Conservation (phyloP, 768 basidiomycete genomes). For the Suillus discolor region DNA sequence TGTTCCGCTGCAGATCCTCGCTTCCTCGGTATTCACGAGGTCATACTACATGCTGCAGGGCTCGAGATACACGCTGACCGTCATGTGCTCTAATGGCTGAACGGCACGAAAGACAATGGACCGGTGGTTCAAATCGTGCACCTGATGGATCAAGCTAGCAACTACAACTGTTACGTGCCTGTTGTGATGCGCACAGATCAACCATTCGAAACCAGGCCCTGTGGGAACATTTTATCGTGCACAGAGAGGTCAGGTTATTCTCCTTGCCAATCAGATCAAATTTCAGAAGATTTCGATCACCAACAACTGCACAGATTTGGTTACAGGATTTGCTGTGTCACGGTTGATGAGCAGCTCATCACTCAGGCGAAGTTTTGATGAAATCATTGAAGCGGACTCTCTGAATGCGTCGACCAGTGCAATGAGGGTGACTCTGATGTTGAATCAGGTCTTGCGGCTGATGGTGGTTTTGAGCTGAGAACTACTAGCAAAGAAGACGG, state of each 20-base stretch:
- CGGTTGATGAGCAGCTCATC: slow-evolving; percentile 18
- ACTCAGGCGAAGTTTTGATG: slow-evolving; percentile 18
- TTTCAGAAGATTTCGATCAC: slow-evolving; percentile 15
- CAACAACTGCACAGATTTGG: slow-evolving; percentile 20
- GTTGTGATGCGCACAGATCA: slow-evolving; percentile 5
- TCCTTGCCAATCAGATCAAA: slow-evolving; percentile 15
- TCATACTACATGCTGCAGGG: slow-evolving; percentile 22
- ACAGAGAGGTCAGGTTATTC: slow-evolving; percentile 12
- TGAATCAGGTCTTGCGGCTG: too few relatives aligned
- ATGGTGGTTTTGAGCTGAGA: not conserved
- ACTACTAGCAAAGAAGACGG: not conserved
- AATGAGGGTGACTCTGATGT: not conserved
- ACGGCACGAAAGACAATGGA: not conserved
- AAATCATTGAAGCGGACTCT: slow-evolving; percentile 13
- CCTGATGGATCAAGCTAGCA: slow-evolving; percentile 10
- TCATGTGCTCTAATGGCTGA: slow-evolving; percentile 9
- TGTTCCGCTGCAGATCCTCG: not conserved
- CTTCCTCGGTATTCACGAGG: not conserved
- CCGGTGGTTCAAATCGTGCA: slow-evolving; percentile 7
- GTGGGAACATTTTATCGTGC: slow-evolving; percentile 11
- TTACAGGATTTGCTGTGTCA: slow-evolving; percentile 19
- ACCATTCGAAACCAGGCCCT: not conserved
- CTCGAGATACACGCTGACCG: slow-evolving; percentile 1
- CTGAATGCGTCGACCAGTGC: slow-evolving; percentile 12
- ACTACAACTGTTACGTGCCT: slow-evolving; percentile 10